Conservation (phyloP, 352 stramenopile species). For the Globisporangium perplexum region DNA sequence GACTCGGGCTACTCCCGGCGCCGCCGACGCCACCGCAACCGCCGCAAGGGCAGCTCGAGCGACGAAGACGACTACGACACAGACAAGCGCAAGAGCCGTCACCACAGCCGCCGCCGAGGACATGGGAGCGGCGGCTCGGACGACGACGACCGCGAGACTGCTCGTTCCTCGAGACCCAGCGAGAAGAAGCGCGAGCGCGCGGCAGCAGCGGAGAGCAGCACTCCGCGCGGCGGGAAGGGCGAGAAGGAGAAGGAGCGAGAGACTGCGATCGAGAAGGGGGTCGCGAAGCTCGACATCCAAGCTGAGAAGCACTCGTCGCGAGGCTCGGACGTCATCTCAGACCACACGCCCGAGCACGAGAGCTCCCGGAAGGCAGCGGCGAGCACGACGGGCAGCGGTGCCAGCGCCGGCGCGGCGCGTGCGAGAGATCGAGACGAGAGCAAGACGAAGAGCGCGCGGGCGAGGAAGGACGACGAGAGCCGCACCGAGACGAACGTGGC, state of each 20-base stretch:
- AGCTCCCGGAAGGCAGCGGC: constrained; percentile 7
- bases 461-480: constrained; percentile 51
- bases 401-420: neutral
- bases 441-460: constrained; percentile 16
- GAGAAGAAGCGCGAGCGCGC: constrained; percentile 10
- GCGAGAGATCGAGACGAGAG: constrained; percentile 1
- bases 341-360: constrained; percentile 11
- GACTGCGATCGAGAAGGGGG: constrained; percentile 22
- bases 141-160: constrained; percentile 22
- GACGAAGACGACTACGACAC: constrained; percentile 52
- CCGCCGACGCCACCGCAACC: constrained; percentile 28
- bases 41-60: constrained; percentile 39
- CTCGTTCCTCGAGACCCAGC: constrained; percentile 21
- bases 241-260: neutral
- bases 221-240: neutral
- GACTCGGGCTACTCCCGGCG: constrained; percentile 31
- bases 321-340: constrained; percentile 13
- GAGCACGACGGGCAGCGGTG: neutral
- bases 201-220: neutral
- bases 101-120: constrained; percentile 26
- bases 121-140: constrained; percentile 20
- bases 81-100: constrained; percentile 31
- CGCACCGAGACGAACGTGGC: constrained; percentile 25
- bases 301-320: constrained; percentile 17
- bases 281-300: constrained; percentile 31